Evolutionary conservation across 345 rosid genomes (phyloP).

Genomic region (Pugionium cornutum): DNA sequence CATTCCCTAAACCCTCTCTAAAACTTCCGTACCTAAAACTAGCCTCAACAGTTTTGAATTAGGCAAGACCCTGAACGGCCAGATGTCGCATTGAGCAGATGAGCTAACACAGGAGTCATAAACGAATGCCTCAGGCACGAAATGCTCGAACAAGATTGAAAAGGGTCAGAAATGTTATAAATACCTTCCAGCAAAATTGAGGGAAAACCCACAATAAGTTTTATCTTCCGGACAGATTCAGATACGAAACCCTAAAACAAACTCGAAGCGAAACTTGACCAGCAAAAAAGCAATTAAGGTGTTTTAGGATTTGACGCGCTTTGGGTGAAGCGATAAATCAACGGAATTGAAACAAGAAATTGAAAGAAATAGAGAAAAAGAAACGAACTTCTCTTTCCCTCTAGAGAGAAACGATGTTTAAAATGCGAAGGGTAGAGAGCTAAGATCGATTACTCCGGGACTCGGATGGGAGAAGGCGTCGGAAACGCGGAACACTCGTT

Average conservation of each 20-base stretch:
- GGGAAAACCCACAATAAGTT: neutral
- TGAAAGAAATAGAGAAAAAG: neutral
- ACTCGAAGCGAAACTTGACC: slow-evolving; percentile 27
- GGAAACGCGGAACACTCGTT: slow-evolving; percentile 35
- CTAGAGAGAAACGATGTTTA: slow-evolving; percentile 21
- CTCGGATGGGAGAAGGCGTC: slow-evolving; percentile 38
- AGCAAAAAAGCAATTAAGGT: slow-evolving; percentile 17
- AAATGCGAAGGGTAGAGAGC: slow-evolving; percentile 21
- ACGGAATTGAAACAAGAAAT: slow-evolving; percentile 21
- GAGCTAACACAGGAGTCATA: slow-evolving; percentile 3
- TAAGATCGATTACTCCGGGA: slow-evolving; percentile 40
- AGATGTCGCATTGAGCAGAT: slow-evolving; percentile 1
- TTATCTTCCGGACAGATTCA: slow-evolving; percentile 18
- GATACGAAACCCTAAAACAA: slow-evolving; percentile 39
- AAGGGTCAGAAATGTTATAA: neutral
- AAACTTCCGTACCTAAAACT: slow-evolving; percentile 17
- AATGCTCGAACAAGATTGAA: slow-evolving; percentile 14
- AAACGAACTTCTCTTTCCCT: slow-evolving; percentile 16
- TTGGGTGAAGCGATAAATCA: slow-evolving; percentile 10
- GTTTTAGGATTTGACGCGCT: slow-evolving; percentile 21
- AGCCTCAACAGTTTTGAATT: neutral
- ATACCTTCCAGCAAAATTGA: slow-evolving; percentile 23
- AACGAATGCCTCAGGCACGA: slow-evolving; percentile 11
- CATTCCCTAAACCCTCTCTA: slow-evolving; percentile 27
- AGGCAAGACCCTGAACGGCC: neutral